Conservation (phyloP, 2,329 filamentous ascomycete species). For the Colletotrichum somersetense region DNA sequence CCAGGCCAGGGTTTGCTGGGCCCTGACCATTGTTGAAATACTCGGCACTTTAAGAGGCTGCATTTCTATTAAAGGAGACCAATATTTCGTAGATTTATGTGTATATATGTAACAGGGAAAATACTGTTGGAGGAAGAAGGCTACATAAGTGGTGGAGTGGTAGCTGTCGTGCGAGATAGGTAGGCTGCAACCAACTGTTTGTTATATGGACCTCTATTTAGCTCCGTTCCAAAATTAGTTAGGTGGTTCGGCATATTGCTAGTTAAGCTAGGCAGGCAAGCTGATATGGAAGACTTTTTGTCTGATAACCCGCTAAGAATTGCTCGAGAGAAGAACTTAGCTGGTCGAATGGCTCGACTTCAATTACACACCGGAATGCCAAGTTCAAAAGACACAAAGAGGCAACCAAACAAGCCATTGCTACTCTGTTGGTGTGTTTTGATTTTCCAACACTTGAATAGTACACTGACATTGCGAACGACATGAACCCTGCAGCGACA, state of each 20-base stretch:
- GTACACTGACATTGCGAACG: neutral
- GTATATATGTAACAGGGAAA: no score
- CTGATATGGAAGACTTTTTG: no score
- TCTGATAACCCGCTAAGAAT: neutral
- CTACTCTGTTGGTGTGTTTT: neutral
- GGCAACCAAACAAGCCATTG: neutral
- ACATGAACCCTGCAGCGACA: neutral
- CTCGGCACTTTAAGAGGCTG: neutral
- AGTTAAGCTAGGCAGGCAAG: neutral
- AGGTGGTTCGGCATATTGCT: no score
- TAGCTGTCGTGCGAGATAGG: neutral
- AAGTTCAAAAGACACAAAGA: neutral
- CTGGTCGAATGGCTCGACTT: neutral
- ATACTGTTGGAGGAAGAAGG: neutral
- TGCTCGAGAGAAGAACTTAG: neutral
- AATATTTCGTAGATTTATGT: no score
- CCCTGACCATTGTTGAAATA: neutral
- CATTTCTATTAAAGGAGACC: neutral
- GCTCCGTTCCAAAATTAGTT: neutral
- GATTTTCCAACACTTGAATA: neutral
- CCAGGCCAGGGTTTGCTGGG: conserved; percentile 18
- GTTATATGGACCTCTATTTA: neutral
- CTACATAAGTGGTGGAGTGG: neutral
- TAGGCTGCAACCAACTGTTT: neutral
- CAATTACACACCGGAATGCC: no score